Base-by-base conservation (phyloP, 1,284 basidiomycete genomes). In the Peniophora sp. region DNA sequence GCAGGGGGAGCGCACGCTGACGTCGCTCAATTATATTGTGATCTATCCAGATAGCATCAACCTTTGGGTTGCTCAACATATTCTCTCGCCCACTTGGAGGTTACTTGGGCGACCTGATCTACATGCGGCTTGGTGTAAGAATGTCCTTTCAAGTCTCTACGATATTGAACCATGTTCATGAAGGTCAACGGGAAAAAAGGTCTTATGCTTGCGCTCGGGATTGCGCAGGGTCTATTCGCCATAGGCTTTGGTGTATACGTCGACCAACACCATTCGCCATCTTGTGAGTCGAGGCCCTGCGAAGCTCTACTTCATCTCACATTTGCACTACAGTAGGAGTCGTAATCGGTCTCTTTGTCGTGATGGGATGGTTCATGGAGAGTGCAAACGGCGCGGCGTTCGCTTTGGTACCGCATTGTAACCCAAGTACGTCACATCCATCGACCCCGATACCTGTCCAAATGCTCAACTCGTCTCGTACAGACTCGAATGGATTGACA, bases 331-430 rank as follows among this genome's bases (percentile, higher is more conserved):
- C 53, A 59, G 58, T 64, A 3, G 58, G 56, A 3, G 60, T 57
- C 6, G 55, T 65, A 34, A 62, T 68, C 43, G 62, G 61, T 3
- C 47, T 70, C 22, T 56, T 70, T 51, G 52, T 60, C 11, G 50
- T 74, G 15, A 58, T 65, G 14, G 70, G 69, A 2, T 64, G 73
- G 24, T 70, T 71, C 55, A 69, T 69, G 49, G 75, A 79, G 56
- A 62, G 71, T 6, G 77, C 67, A 0, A 80, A 79, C 52, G 79
- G 79, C 2, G 71, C 73, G 2, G 78, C 75, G 58, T 81, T 80
- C 57, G 66, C 75, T 3, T 65, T 79, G 24, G 75, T 78, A 1
- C 77, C 78, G 0, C 78, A 79, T 57, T 76, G 75, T 41, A 41
- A 41, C 18, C 37, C 37, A n/a, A 41, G 37, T 41, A 41, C 37